Conservation (phyloP, 2,329 filamentous ascomycete genomes). For the Helotiales sp. region DNA sequence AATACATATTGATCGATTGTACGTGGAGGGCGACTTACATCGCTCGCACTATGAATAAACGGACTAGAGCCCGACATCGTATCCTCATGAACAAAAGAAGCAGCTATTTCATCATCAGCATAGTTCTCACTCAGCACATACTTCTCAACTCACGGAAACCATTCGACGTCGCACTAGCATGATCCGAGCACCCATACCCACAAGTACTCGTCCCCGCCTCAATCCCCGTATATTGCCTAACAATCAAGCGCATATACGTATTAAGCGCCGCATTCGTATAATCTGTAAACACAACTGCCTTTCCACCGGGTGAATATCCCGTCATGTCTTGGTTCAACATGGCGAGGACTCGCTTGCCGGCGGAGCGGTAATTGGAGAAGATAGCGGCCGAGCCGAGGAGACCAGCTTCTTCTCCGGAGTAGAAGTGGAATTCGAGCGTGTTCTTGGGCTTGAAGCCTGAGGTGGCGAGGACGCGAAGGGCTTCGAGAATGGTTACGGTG, state of each 20-base stretch:
- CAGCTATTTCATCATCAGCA: slow-evolving; percentile 1
- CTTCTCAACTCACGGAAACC: slow-evolving; percentile 19
- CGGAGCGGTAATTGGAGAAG: slow-evolving; percentile 77
- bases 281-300: slow-evolving; percentile 9
- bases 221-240: slow-evolving; percentile 4
- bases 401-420: slow-evolving; percentile 85
- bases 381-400: slow-evolving; percentile 86
- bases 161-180: slow-evolving; percentile 18
- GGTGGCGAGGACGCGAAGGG: slow-evolving; percentile 76
- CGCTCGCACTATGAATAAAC: not conserved
- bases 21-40: too few relatives aligned
- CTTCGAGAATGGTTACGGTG: slow-evolving; percentile 93
- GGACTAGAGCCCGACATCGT: not conserved
- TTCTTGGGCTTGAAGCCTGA: slow-evolving; percentile 75
- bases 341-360: slow-evolving; percentile 77
- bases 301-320: slow-evolving; percentile 49
- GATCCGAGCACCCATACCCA: slow-evolving; percentile 17
- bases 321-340: slow-evolving; percentile 99
- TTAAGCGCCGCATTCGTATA: slow-evolving; percentile 13
- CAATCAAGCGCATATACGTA: not conserved
- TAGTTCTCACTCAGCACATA: too few relatives aligned
- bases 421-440: slow-evolving; percentile 95
- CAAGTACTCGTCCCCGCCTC: not conserved
- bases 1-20: too few relatives aligned
- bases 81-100: slow-evolving; percentile 11